These are phyloP conservation scores for Termitomyces sp. DNA, from an alignment of 768 basidiomycete species.

Conservation along the genomic window DNA sequence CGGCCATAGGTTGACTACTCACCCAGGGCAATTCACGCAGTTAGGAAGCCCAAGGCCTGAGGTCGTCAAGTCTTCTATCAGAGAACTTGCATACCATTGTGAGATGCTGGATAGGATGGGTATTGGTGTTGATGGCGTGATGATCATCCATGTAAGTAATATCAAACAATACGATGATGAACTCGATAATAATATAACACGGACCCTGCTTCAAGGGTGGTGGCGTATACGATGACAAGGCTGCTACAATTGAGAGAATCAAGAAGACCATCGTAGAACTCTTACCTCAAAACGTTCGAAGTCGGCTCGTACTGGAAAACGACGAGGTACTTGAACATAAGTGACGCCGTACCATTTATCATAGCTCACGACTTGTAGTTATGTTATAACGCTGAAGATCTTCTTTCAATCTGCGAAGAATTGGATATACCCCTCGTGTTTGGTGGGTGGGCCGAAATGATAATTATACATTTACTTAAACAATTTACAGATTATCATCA, in stretches of 20 bases:
- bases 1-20: constrained; percentile 78
- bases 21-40: constrained; percentile 87
- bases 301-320: constrained; percentile 86
- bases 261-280: constrained; percentile 59
- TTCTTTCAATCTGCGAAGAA: constrained; percentile 84
- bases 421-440: constrained; percentile 72
- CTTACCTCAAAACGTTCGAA: constrained; percentile 63
- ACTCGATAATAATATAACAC: neutral
- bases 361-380: constrained; percentile 32
- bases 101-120: constrained; percentile 88
- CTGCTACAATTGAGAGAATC: constrained; percentile 64
- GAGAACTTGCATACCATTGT: constrained; percentile 83
- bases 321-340: constrained; percentile 72
- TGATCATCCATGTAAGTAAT: constrained; percentile 72
- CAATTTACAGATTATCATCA: constrained; percentile 67
- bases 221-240: constrained; percentile 82
- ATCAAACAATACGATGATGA: neutral
- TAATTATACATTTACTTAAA: constrained; percentile 15
- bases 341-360: neutral
- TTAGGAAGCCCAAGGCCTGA: constrained; percentile 74
- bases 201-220: constrained; percentile 48
- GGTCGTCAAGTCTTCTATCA: constrained; percentile 72
- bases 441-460: constrained; percentile 33
- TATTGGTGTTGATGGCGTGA: constrained; percentile 77
- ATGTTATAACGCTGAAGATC: constrained; percentile 87